These are phyloP conservation scores for Xylaria arbuscula DNA, from an alignment of 2,329 filamentous ascomycete genomes.

Conservation along the genomic window DNA sequence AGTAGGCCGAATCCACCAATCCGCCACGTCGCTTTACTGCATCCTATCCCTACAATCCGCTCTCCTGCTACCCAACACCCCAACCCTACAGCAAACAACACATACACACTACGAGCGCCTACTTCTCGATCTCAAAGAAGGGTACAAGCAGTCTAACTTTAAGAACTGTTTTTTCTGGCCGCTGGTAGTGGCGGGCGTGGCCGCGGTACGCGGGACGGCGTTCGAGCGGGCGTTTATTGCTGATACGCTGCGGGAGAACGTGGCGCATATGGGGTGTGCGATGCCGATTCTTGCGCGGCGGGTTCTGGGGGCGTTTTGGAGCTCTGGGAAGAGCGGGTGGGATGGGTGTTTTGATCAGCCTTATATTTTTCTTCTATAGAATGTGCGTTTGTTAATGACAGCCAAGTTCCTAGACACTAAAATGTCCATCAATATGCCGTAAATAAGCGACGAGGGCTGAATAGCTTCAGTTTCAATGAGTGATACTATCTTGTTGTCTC, in stretches of 20 bases:
- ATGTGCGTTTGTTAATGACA: background rate
- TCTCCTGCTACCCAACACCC: slow-evolving; percentile 39
- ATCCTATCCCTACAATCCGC: slow-evolving; percentile 48
- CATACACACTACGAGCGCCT: slow-evolving; percentile 39
- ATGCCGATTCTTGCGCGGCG: slow-evolving; percentile 45
- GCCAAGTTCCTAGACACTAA: background rate
- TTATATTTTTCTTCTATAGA: slow-evolving; percentile 42
- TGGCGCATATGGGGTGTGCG: slow-evolving; percentile 42
- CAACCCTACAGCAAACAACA: slow-evolving; percentile 18
- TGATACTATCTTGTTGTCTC: too few relatives aligned
- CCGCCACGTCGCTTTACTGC: slow-evolving; percentile 46
- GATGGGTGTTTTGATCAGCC: slow-evolving; percentile 53
- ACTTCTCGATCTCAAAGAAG: slow-evolving; percentile 42
- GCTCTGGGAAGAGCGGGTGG: slow-evolving; percentile 48
- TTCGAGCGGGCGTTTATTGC: slow-evolving; percentile 47
- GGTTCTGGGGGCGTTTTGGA: slow-evolving; percentile 50
- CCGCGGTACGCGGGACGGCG: slow-evolving; percentile 41
- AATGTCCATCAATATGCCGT: background rate
- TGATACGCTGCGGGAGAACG: slow-evolving; percentile 43
- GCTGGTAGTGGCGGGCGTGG: slow-evolving; percentile 49
- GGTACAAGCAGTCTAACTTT: slow-evolving; percentile 35
- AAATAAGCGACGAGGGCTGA: too few relatives aligned
- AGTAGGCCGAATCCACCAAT: slow-evolving; percentile 49
- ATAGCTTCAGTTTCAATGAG: too few relatives aligned
- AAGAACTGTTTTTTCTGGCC: slow-evolving; percentile 49